A percentile compares a stretch with the other conserved stretches of the same genome.
Conservation (phyloP, 2,329 filamentous ascomycete species). For the Colletotrichum camelliae region DNA sequence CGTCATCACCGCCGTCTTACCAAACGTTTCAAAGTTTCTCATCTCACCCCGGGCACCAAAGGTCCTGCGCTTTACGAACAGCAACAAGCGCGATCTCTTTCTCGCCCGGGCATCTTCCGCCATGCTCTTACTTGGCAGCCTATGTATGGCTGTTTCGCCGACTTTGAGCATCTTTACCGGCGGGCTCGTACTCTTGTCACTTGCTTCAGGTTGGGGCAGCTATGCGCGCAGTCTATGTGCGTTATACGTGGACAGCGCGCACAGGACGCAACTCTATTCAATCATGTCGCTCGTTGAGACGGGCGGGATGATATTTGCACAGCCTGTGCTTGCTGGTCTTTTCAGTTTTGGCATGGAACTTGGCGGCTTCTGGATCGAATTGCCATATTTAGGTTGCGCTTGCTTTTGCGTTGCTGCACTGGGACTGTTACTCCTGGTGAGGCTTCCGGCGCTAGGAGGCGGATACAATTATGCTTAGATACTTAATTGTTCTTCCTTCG, state of each 20-base stretch:
- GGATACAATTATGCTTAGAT: slow-evolving; percentile 30
- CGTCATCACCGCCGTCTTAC: slow-evolving; percentile 23
- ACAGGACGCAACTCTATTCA: slow-evolving; percentile 32
- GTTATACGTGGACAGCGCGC: slow-evolving; percentile 28
- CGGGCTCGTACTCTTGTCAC: slow-evolving; percentile 32
- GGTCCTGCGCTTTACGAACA: slow-evolving; percentile 26
- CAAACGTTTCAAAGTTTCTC: slow-evolving; percentile 26
- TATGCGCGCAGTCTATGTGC: slow-evolving; percentile 30
- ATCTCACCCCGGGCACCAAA: slow-evolving; percentile 23
- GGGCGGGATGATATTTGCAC: slow-evolving; percentile 28
- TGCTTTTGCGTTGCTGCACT: neutral
- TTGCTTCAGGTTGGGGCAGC: slow-evolving; percentile 30
- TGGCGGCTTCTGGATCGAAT: slow-evolving; percentile 31
- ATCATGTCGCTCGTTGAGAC: slow-evolving; percentile 27
- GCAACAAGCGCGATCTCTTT: slow-evolving; percentile 30
- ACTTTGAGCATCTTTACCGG: slow-evolving; percentile 27
- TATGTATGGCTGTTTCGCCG: slow-evolving; percentile 29
- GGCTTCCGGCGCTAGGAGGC: neutral
- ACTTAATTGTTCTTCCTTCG: neutral
- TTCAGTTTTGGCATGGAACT: slow-evolving; percentile 34
- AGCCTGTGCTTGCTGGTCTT: slow-evolving; percentile 31
- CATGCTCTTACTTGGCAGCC: slow-evolving; percentile 24
- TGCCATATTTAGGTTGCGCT: slow-evolving; percentile 35
- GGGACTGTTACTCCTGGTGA: slow-evolving; percentile 3
- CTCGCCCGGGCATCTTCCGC: slow-evolving; percentile 28